Base-by-base conservation (phyloP, 2,329 filamentous ascomycete genomes). In the Diaporthe aspalathi region DNA sequence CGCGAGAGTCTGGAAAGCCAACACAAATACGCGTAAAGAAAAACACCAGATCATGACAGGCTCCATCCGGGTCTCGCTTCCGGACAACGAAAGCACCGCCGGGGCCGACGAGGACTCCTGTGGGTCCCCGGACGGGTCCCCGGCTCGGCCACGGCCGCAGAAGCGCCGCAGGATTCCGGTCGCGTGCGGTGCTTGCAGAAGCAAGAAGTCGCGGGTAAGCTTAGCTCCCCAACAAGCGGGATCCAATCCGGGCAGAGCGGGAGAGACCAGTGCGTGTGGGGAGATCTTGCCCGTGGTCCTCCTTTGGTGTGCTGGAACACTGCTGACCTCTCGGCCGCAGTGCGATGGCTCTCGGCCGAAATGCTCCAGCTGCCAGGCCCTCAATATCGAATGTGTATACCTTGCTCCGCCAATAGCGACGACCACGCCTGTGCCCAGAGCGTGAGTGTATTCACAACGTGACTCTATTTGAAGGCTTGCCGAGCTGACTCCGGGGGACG, bases 311-410 rank as follows among this genome's bases (percentile, higher is more conserved):
- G 16, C 16, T 22, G 68, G 35, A 40, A 27, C 24, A 14, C 12
- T 57, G 54, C 70, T 72, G 29, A 72, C 49, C 9, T 63, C 22
- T 45, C 45, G 11, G 54, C n/a, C 29, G 45, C 40, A 73, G 72
- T 73, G 72, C 29, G 72, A 73, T 67, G 72, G 72, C n/a, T 67
- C 53, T 50, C 70, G 72, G 54, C 72, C 72, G 17, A 73, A 67
- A 56, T 73, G 72, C 53, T 73, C 72, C 5, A 68, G 53, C 35
- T 73, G 72, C 7, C 57, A 60, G 65, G 60, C 66, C 17, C 72
- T 69, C 38, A 50, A 72, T n/a, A 56, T 71, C 49, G 72, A 72
- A 29, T 73, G 72, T 53, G 66, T 72, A 22, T 73, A 72, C 27
- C 38, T 72, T 11, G 70, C 71, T 16, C 71, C 71, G 38, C 71